These are phyloP conservation scores for Jimgerdemannia lactiflua DNA, from an alignment of 192 early-diverging fungal species.

Conservation along the genomic window DNA sequence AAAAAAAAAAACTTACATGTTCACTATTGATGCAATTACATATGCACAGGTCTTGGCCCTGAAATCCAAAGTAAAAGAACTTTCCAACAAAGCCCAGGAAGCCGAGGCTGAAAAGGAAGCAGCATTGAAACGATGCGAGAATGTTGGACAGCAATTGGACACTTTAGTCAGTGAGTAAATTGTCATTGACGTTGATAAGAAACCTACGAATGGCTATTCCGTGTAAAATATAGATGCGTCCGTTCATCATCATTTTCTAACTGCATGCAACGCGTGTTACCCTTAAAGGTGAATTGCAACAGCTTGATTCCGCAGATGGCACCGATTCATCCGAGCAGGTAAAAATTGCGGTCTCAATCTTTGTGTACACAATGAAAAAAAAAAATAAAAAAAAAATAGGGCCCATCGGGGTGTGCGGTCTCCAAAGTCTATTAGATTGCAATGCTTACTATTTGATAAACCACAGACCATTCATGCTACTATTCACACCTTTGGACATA, in stretches of 20 bases:
- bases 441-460: not conserved
- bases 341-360: no score
- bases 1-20: no score
- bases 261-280: no score
- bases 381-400: no score
- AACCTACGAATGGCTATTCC: constrained; percentile 4
- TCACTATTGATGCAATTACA: no score
- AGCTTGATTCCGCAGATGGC: no score
- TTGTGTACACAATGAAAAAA: no score
- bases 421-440: not conserved
- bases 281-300: no score
- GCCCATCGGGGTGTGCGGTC: no score
- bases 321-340: no score
- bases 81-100: constrained; percentile 4
- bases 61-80: constrained; percentile 16
- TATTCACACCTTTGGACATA: constrained; percentile 15
- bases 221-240: no score
- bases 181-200: not conserved
- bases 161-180: not conserved
- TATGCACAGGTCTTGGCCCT: constrained; percentile 18
- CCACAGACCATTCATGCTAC: constrained; percentile 22
- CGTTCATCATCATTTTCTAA: no score
- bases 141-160: constrained; percentile 12
- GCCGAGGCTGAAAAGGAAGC: constrained; percentile 8
- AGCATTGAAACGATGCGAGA: constrained; percentile 7